Base-by-base conservation (phyloP, 495 filamentous ascomycete species). In the Bacidia gigantensis region DNA sequence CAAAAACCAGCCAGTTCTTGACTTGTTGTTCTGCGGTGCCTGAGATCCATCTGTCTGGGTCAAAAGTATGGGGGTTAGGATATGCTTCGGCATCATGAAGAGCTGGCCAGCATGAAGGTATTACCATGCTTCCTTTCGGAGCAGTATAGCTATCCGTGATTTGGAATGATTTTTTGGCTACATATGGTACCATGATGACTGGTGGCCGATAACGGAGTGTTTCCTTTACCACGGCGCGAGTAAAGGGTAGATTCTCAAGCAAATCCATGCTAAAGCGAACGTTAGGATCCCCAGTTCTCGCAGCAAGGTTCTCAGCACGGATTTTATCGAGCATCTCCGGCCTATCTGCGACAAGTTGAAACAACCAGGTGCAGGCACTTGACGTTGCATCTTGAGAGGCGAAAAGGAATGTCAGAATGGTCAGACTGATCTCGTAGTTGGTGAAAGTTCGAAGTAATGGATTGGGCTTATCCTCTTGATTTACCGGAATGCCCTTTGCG, bases 1-100 rank as follows among this genome's bases (percentile, higher is more conserved):
- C 92, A 59, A 98, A 98, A 24, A 98, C 89, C 39, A 98, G 76
- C 77, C 83, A 98, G 72, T 98, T 98, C 82, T 96, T 98, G 55
- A 79, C 73, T 55, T 90, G 86, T 69, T 86, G 81, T 67, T 96
- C 92, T 3, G 92, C 92, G 56, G 83, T 83, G 51, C 93, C 92
- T 11, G 79, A 79, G 62, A 93, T 85, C 81, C 92, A 98, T 52
- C 92, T 81, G 55, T 98, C 92, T 2, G 92, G 92, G 59, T 76
- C 70, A 59, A 87, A 98, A 5, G 75, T 73, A 64, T 98, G 89
- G 3, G 93, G 87, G 56, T 88, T 80, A 41, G 85, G 78, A 64
- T 97, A 98, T 25, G 86, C 85, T 54, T 97, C 89, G 46, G 88
- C 86, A 62, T 98, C 92, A 59, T 93, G 90, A 29, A 92, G 83